Conservation (phyloP, 768 basidiomycete species). For the Boletus pseudo-olivaceus region DNA sequence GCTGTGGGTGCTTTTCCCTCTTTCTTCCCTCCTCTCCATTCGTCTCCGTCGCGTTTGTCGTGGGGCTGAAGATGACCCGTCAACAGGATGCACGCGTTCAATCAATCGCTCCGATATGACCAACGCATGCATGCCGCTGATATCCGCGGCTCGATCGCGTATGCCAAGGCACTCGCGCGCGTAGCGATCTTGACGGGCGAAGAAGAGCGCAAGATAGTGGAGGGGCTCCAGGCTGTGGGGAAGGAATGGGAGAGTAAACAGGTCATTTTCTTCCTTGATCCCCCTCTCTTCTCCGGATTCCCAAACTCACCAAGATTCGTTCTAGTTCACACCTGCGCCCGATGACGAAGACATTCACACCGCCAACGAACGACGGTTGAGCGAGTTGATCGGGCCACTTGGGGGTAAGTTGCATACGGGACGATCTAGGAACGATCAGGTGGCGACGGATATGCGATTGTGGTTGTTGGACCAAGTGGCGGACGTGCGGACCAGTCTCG, state of each 20-base stretch:
- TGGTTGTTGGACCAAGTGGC: constrained; percentile 85
- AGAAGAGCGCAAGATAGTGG: constrained; percentile 69
- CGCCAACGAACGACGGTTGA: constrained; percentile 92
- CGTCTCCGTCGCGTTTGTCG: neutral
- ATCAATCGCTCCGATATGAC: constrained; percentile 94
- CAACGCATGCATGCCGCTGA: constrained; percentile 91
- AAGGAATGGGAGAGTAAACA: constrained; percentile 81
- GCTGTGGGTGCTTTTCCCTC: constrained; percentile 2
- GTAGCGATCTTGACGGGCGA: constrained; percentile 77
- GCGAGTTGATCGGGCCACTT: constrained; percentile 87
- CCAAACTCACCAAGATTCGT: neutral
- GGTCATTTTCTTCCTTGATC: constrained; percentile 34
- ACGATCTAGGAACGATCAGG: constrained; percentile 96
- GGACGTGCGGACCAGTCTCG: constrained; percentile 64
- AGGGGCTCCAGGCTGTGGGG: constrained; percentile 71
- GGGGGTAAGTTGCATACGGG: constrained; percentile 98
- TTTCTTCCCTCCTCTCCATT: neutral
- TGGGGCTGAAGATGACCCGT: neutral
- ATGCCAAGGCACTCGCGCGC: constrained; percentile 80
- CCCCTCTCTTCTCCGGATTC: neutral
- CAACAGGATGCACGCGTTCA: constrained; percentile 92
- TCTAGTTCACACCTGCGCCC: constrained; percentile 69
- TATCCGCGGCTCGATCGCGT: constrained; percentile 92
- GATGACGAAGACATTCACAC: constrained; percentile 99
- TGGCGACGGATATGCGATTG: constrained; percentile 95